Base-by-base conservation (phyloP, 2,329 filamentous ascomycete genomes). In the Colletotrichum phormii region DNA sequence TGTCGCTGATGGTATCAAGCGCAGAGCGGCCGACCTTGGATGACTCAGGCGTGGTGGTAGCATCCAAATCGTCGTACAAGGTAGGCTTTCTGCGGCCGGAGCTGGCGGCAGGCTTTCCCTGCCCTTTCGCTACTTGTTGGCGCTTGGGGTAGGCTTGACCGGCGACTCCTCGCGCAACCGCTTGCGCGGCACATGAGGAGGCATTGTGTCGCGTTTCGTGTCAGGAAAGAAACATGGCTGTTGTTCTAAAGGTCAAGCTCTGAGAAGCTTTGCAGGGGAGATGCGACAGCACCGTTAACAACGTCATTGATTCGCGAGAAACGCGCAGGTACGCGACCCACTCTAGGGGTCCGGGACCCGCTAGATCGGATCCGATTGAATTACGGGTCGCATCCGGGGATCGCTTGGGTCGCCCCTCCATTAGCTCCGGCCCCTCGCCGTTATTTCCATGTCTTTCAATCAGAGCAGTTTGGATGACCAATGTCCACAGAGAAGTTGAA, bases 171-270 rank as follows among this genome's bases (percentile, higher is more conserved):
- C 35, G 73, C 87, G 89, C 76, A 90, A 77, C 73, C 91, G 89
- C 83, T 95, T 95, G 76, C 91, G 90, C 61, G 91, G 87, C 18
- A 94, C 86, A 75, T 89, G 84, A 29, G 93, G 92, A 78, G 93
- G 91, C 92, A 95, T 95, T 53, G 61, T 81, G 65, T 62, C 49
- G 31, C 29, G 60, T 55, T 49, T 49, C 6, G 31, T 61, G 68
- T 42, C 49, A 61, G 49, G 55, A 54, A 24, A 7, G 12, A 12
- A 33, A 22, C 46, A 22, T 57, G 35, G 2, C 22, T 54, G 57
- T 74, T 42, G 15, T 74, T 37, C 37, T 12, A 33, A 53, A 22
- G 63, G 61, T 37, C 31, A 51, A 58, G 67, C 62, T 49, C 42
- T 57, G 55, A 54, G 51, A 63, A 63, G 37, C 62, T 72, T 66